Base-by-base conservation (phyloP, 2,329 filamentous ascomycete species). In the Penicillium sp. region DNA sequence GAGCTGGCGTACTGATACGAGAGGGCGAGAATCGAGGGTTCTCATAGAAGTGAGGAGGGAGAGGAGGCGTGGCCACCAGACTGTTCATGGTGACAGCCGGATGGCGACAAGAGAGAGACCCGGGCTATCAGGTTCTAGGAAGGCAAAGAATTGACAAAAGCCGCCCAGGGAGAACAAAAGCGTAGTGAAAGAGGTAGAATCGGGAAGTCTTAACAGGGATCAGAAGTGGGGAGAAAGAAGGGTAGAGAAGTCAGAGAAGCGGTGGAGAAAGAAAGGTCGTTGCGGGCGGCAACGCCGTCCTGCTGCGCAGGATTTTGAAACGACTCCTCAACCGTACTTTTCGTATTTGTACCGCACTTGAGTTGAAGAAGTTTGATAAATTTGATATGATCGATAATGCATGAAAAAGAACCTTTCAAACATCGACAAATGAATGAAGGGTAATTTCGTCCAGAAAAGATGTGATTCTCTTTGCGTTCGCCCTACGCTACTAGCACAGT, bases 21-120 rank as follows among this genome's bases (percentile, higher is more conserved):
- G 77, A 74, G 48, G 81, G 79, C 56, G 81, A 82, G 60, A 79
- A 75, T 66, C 78, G 79, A 66, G 73, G 72, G 66, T 79, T 76
- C 61, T 78, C 74, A 67, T 83, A 77, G 56, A 83, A 80, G 66
- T 83, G 81, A 66, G 81, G 80, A 71, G 80, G 77, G 66, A 81
- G 71, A 65, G 77, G 76, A 66, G 79, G 76, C 65, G 73, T 76
- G 58, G 73, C 71, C 69, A 78, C 71, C 66, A 84, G 69, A 66
- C 75, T 81, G 73, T 81, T 84, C 80, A 83, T 84, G 72, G 64
- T 72, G 69, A 65, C 59, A 65, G 61, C 56, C 57, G 53, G 61
- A 60, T 60, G 61, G 60, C 60, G 51, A 52, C 48, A 7, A 55
- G 43, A 42, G 32, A 43, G 33, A 11, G 42, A 45, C 33, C 43